A percentile compares a stretch with the other conserved stretches of the same genome.
Conservation (phyloP, 2,329 filamentous ascomycete species). For the Purpureocillium takamizusanense region DNA sequence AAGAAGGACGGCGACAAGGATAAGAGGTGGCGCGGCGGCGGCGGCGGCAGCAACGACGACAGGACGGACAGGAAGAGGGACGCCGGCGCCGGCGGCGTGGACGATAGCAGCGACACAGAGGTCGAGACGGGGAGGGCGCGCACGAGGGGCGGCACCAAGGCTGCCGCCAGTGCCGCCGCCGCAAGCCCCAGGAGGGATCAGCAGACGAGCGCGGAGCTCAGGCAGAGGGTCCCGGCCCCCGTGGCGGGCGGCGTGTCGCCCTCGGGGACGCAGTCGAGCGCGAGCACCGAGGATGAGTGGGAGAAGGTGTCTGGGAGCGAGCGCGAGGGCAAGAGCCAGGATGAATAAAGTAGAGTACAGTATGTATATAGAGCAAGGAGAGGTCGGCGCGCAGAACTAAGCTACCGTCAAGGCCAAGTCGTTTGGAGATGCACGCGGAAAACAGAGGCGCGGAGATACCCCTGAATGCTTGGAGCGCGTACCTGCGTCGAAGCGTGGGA, state of each 20-base stretch:
- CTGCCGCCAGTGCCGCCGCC: constrained; percentile 28
- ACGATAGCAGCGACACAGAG: constrained; percentile 34
- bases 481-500: too few species aligned
- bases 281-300: constrained; percentile 92
- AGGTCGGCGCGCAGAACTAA: too few species aligned
- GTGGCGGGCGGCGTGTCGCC: constrained; percentile 16
- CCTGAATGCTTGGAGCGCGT: too few species aligned
- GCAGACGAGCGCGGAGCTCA: constrained; percentile 26
- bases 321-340: constrained; percentile 40
- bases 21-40: neutral
- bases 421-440: too few species aligned
- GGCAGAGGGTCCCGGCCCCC: constrained; percentile 28
- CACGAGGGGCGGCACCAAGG: constrained; percentile 9
- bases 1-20: constrained; percentile 14
- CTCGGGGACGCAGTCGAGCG: constrained; percentile 41
- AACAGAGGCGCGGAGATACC: too few species aligned
- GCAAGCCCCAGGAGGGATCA: too few species aligned
- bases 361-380: too few species aligned
- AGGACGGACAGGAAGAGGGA: constrained; percentile 4
- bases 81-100: constrained; percentile 14
- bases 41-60: too few species aligned
- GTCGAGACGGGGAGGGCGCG: constrained; percentile 20
- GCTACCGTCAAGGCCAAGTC: too few species aligned
- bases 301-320: constrained; percentile 80
- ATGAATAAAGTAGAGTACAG: too few species aligned